Base-by-base conservation (phyloP, 2,329 filamentous ascomycete genomes). In the Monilinia fructigena region DNA sequence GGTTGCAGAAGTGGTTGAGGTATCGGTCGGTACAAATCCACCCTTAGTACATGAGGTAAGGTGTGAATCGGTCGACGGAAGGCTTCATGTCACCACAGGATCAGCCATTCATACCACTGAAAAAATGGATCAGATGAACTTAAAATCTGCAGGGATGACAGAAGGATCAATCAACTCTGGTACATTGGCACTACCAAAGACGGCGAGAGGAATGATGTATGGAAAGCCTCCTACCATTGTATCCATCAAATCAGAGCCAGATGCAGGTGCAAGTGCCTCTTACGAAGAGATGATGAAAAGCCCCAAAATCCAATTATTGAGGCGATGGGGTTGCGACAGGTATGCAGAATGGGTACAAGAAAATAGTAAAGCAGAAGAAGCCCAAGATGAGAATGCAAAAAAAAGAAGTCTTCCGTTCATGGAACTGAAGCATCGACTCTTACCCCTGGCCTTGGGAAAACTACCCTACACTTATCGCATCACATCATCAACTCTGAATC, bases 241-340 rank as follows among this genome's bases (percentile, higher is more conserved):
- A n/a, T 35, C 20, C 12, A 26, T 60, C 28, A 18, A 50, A 2
- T 3, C 45, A 38, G 45, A 60, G 7, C 2, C 14, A n/a, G 1
- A 3, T 38, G 11, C 12, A 35, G 14, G 28, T 38, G 3, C 10
- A 20, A 12, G 18, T 2, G 11, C n/a, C 1, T 31, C 26, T 0
- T 38, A 60, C 45, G 45, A 48, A 38, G 28, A 50, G 23, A 26
- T 5, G 1, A 38, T 38, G 20, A 38, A 48, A 38, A 12, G 4
- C 10, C 58, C 58, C 0, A n/a, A 38, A 20, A 50, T 50, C 4
- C 14, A 20, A 20, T 16, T 60, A 1, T 28, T 50, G 14, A 8
- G 28, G 18, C 20, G 45, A 48, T 60, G 58, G 58, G 58, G 58
- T 12, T 28, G 58, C 58, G 28, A 60, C 2, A 35, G 58, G n/a